A percentile compares a stretch with the other conserved stretches of the same genome.
phyloP scores from a whole-genome alignment of 2,329 filamentous ascomycete species.

The Purpureocillium lavendulum region DNA sequence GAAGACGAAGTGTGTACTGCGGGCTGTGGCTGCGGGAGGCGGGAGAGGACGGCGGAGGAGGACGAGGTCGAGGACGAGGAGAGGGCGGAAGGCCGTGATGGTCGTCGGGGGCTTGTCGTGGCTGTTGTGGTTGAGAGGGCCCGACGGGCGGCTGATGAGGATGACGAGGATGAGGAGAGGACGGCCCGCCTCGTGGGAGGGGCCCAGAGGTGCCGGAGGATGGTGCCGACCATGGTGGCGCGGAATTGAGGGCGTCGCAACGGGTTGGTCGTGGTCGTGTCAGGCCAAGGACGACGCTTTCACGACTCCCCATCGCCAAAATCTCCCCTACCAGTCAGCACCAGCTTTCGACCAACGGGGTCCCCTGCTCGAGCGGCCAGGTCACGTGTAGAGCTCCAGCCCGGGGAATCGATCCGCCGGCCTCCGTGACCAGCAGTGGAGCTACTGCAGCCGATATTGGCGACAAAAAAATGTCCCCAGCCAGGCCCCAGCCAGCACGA shows the following conservation, averaged over 20 bases:
- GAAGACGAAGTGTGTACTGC: not conserved
- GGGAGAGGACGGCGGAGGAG: too few relatives aligned
- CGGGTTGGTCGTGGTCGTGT: not conserved
- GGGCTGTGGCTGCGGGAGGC: slow-evolving; percentile 7
- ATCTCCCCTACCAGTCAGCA: not conserved
- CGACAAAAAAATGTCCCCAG: too few relatives aligned
- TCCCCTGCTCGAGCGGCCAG: too few relatives aligned
- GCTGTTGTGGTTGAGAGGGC: slow-evolving; percentile 11
- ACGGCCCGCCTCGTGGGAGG: slow-evolving; percentile 19
- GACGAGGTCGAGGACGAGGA: slow-evolving; percentile 14
- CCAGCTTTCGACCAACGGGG: too few relatives aligned
- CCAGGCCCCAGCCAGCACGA: too few relatives aligned
- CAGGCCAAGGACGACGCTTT: not conserved
- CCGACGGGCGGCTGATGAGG: slow-evolving; percentile 6
- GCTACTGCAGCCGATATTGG: too few relatives aligned
- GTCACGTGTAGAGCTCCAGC: too few relatives aligned
- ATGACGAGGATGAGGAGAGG: slow-evolving; percentile 13
- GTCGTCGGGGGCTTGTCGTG: slow-evolving; percentile 8
- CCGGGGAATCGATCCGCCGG: too few relatives aligned
- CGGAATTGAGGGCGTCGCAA: slow-evolving; percentile 1
- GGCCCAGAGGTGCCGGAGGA: slow-evolving; percentile 26
- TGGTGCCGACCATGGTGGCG: slow-evolving; percentile 24
- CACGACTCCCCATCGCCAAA: not conserved
- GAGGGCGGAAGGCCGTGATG: slow-evolving; percentile 17
- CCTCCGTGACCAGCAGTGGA: too few relatives aligned